Evolutionary conservation across 805 yeast species (phyloP).

Genomic region (Suhomyces kilbournensis): DNA sequence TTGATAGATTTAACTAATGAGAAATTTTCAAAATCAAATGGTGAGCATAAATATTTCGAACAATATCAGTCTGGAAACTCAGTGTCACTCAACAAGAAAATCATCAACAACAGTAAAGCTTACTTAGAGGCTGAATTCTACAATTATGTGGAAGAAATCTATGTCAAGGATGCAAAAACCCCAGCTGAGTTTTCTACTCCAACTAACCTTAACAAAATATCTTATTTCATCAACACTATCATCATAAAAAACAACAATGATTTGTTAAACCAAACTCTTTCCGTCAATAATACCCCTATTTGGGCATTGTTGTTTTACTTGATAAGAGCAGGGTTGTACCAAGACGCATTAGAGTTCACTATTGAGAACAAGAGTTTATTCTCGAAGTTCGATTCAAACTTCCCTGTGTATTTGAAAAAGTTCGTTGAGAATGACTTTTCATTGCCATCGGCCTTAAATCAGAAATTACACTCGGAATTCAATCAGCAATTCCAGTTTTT

Average conservation of each 20-base stretch:
- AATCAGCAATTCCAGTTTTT: conserved; percentile 72
- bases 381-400: conserved; percentile 80
- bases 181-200: conserved; percentile 46
- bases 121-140: conserved; percentile 77
- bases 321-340: conserved; percentile 75
- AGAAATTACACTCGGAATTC: conserved; percentile 74
- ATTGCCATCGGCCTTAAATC: conserved; percentile 64
- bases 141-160: conserved; percentile 66
- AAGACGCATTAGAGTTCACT: conserved; percentile 75
- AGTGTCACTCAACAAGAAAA: conserved; percentile 35
- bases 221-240: conserved; percentile 48
- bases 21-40: conserved; percentile 31
- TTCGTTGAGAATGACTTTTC: conserved; percentile 53
- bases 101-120: conserved; percentile 53
- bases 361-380: conserved; percentile 64
- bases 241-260: conserved; percentile 30
- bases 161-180: conserved; percentile 50
- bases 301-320: conserved; percentile 91
- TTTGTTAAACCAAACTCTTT: conserved; percentile 25
- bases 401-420: conserved; percentile 74
- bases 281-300: conserved; percentile 80
- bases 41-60: conserved; percentile 32
- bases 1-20: conserved; percentile 47
- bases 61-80: conserved; percentile 18
- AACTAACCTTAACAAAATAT: conserved; percentile 67